Percentiles rank a stretch among this genome's conserved stretches.
Conservation (phyloP, 2,329 filamentous ascomycete species). For the Thielaviopsis euricoi region DNA sequence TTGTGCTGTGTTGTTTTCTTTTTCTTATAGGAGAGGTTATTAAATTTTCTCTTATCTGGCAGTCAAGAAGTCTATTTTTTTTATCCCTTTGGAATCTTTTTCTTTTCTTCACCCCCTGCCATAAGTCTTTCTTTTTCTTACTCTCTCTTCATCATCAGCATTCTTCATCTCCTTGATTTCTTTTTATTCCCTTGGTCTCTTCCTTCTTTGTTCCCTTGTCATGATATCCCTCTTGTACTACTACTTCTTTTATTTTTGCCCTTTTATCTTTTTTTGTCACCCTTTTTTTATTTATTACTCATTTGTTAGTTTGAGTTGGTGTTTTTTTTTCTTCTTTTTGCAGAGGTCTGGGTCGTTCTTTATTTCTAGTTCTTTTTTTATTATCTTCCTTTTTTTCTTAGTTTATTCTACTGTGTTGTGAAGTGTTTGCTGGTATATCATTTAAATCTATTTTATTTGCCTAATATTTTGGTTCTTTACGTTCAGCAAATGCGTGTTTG, state of each 20-base stretch:
- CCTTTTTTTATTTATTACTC: background rate
- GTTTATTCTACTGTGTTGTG: too few species aligned
- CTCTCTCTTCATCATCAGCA: background rate
- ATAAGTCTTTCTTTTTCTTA: background rate
- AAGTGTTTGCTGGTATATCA: too few species aligned
- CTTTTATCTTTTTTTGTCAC: background rate
- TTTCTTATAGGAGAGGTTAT: too few species aligned
- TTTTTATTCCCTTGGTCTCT: background rate
- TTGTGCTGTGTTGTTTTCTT: too few species aligned
- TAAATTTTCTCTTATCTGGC: too few species aligned
- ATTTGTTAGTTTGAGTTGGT: background rate
- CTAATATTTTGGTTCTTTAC: too few species aligned
- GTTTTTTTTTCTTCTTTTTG: background rate
- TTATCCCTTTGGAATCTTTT: conserved; percentile 10
- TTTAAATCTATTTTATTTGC: too few species aligned
- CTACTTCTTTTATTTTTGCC: too few species aligned
- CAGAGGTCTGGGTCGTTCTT: background rate
- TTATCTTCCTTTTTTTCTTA: too few species aligned
- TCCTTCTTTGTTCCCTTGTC: background rate
- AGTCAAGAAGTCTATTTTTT: too few species aligned
- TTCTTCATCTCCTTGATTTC: too few species aligned
- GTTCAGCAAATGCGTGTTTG: too few species aligned
- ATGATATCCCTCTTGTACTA: background rate
- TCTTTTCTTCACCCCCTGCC: conserved; percentile 1
- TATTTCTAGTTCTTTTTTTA: background rate